Percentiles rank a stretch among this genome's conserved stretches.
Conservation (phyloP, 495 filamentous ascomycete species). For the Annulohypoxylon nitens region DNA sequence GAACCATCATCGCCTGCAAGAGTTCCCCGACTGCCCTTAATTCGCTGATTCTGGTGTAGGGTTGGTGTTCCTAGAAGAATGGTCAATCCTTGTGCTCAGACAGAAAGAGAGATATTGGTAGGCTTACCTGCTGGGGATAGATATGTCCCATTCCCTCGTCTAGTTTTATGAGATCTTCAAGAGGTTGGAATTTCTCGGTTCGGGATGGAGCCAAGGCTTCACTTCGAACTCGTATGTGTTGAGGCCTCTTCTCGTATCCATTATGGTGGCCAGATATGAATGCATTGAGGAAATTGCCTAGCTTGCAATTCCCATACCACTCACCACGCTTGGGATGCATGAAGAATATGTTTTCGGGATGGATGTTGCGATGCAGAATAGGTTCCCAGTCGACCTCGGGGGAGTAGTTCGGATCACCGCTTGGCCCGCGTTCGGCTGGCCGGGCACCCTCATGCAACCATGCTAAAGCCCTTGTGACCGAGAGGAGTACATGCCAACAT, state of each 20-base stretch:
- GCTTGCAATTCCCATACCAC: slow-evolving; percentile 63
- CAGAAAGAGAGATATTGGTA: background rate
- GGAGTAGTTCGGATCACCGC: background rate
- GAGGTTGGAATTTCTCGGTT: background rate
- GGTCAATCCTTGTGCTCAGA: slow-evolving; percentile 17
- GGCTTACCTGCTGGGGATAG: slow-evolving; percentile 45
- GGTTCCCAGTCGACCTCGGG: slow-evolving; percentile 58
- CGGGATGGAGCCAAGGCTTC: slow-evolving; percentile 41
- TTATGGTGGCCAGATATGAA: slow-evolving; percentile 52
- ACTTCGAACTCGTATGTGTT: slow-evolving; percentile 2
- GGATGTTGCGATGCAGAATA: slow-evolving; percentile 60
- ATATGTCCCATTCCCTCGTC: slow-evolving; percentile 29
- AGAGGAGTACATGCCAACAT: slow-evolving; percentile 61
- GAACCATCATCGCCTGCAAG: slow-evolving; percentile 50
- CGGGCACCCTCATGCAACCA: slow-evolving; percentile 59
- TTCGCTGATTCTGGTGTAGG: slow-evolving; percentile 49
- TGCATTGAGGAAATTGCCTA: slow-evolving; percentile 58
- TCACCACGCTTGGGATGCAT: slow-evolving; percentile 58
- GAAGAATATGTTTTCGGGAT: slow-evolving; percentile 59
- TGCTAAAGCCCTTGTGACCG: slow-evolving; percentile 55
- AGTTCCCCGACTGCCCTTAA: slow-evolving; percentile 49
- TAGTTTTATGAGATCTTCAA: slow-evolving; percentile 29
- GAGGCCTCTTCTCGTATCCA: background rate
- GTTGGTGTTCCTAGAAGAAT: slow-evolving; percentile 39
- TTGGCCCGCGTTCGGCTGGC: slow-evolving; percentile 2